Evolutionary conservation across 2,329 filamentous ascomycete genomes (phyloP).

Genomic region (Trichoderma brevicompactum): DNA sequence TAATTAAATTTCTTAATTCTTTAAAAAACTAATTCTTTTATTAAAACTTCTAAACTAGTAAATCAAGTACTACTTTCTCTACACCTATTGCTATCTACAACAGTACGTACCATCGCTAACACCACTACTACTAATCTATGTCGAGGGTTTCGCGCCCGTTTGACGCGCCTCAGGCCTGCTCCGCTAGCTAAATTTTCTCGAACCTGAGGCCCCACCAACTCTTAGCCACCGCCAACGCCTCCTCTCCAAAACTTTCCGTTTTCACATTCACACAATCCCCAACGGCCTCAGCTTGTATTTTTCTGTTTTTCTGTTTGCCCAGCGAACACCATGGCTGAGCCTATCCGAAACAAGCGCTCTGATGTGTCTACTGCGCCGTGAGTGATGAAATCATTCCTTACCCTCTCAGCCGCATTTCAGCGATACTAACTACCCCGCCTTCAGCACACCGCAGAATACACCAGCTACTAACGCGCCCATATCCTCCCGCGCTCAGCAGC

Average conservation of each 20-base stretch:
- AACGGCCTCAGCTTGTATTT: conserved; percentile 34
- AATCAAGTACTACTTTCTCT: too few relatives aligned
- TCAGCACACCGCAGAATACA: conserved; percentile 97
- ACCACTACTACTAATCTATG: background rate
- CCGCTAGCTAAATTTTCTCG: conserved; percentile 44
- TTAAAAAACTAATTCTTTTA: too few relatives aligned
- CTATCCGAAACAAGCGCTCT: conserved; percentile 66
- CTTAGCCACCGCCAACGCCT: conserved; percentile 45
- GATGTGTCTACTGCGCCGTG: conserved; percentile 63
- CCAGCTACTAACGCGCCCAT: conserved; percentile 95
- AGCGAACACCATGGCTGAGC: conserved; percentile 61
- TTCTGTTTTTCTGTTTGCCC: conserved; percentile 35
- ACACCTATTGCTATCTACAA: background rate
- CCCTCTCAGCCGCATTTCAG: background rate
- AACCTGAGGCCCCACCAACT: conserved; percentile 46
- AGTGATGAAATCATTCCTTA: conserved; percentile 41
- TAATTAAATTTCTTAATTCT: too few relatives aligned
- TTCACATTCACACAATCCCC: conserved; percentile 37
- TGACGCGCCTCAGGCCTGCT: conserved; percentile 39
- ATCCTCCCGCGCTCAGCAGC: conserved; percentile 95
- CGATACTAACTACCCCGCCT: conserved; percentile 48
- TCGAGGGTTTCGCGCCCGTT: conserved; percentile 27
- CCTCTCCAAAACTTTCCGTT: conserved; percentile 43
- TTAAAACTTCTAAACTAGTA: too few relatives aligned
- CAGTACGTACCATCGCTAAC: conserved; percentile 18